Base-by-base conservation (phyloP, 2,329 filamentous ascomycete genomes). In the Epichloe amarillans region DNA sequence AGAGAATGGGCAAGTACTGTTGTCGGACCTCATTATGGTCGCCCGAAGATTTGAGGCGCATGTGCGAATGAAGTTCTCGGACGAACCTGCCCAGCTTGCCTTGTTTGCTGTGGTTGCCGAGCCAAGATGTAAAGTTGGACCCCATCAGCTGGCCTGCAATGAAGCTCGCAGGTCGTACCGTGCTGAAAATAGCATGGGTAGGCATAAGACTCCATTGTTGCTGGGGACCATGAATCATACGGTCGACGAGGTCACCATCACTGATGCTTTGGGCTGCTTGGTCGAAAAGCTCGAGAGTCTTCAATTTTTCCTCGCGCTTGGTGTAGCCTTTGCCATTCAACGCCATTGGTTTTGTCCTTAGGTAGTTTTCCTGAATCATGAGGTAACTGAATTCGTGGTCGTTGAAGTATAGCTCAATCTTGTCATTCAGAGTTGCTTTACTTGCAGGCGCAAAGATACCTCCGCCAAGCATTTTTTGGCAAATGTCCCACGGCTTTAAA, bases 141-240 rank as follows among this genome's bases (percentile, higher is more conserved):
- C 79, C 79, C 55, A 80, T 75, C 58, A 94, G 79, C 59, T 84
- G 84, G 40, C 93, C 93, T 47, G 88, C 80, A 11, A 93, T 75
- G 62, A 86, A 95, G 65, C 88, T 95, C 7, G 93, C 84, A 4
- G 93, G 93, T 26, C 87, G 77, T 23, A 98, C 91, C 50, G 95
- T 94, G 63, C 90, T 95, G 71, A 97, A 96, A 39, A 96, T 77
- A 26, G 90, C 93, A 67, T 98, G 93, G 1, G 88, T 86, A 14
- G 93, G 93, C 93, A 98, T 98, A 54, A 98, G 71, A 62, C 87
- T 93, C 93, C 93, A 98, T 55, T 98, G 93, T 64, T 98, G 93
- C 64, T 98, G 93, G 43, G 88, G 88, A 26, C 93, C 93, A 66
- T 98, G 93, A 53, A 98, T 98, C 91, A 98, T 96, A 49, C 88